Percentiles rank a stretch among this genome's conserved stretches.
Evolutionary conservation across 2,329 filamentous ascomycete genomes (phyloP).

Genomic region (Penicillium freii): DNA sequence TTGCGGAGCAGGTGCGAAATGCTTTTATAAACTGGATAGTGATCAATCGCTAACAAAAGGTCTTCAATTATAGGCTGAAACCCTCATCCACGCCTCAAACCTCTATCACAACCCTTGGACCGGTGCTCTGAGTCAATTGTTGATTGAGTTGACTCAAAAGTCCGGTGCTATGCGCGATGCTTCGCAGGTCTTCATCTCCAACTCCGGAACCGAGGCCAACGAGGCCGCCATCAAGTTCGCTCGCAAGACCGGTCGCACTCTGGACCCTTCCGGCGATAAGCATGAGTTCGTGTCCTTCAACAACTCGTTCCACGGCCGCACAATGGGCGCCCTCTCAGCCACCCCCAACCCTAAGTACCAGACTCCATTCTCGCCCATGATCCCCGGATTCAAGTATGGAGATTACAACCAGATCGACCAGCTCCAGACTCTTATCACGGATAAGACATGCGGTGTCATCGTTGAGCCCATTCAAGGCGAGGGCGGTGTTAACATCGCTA

Average conservation of each 20-base stretch:
- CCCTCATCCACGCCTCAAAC: constrained; percentile 88
- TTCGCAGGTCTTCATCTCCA: constrained; percentile 83
- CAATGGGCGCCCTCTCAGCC: constrained; percentile 91
- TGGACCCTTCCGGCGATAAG: constrained; percentile 71
- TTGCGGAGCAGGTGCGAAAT: constrained; percentile 68
- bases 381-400: constrained; percentile 87
- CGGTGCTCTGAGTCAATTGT: constrained; percentile 77
- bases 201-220: constrained; percentile 95
- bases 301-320: constrained; percentile 91
- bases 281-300: constrained; percentile 85
- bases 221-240: constrained; percentile 98
- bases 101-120: constrained; percentile 98
- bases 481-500: constrained; percentile 83
- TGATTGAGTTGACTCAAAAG: constrained; percentile 76
- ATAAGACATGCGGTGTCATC: constrained; percentile 88
- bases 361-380: constrained; percentile 88
- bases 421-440: constrained; percentile 72
- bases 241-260: constrained; percentile 78
- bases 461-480: constrained; percentile 97
- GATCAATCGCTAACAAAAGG: constrained; percentile 5
- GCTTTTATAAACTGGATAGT: not conserved
- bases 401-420: constrained; percentile 76
- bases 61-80: constrained; percentile 55
- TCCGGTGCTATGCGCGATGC: constrained; percentile 81
- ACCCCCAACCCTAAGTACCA: constrained; percentile 99